Evolutionary conservation across 2,329 filamentous ascomycete genomes (phyloP).

Genomic region (Sordariomycetes sp.): DNA sequence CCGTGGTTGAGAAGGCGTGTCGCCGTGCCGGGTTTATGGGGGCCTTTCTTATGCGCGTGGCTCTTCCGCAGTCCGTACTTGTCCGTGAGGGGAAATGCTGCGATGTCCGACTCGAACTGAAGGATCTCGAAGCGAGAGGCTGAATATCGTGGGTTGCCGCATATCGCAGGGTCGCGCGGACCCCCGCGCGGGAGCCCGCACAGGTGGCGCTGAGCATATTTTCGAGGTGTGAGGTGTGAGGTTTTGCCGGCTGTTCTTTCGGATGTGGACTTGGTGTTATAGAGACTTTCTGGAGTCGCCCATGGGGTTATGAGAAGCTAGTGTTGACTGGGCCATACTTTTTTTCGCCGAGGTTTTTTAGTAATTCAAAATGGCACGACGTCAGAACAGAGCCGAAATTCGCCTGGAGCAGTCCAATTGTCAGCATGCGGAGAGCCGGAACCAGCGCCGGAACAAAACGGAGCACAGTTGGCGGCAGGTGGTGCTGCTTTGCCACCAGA

Average conservation of each 20-base stretch:
- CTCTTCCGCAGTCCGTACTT: neutral
- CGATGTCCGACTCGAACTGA: neutral
- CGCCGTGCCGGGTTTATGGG: neutral
- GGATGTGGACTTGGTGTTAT: neutral
- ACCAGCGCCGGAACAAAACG: neutral
- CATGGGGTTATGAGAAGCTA: neutral
- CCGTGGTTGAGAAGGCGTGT: conserved; percentile 26
- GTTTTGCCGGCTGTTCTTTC: neutral
- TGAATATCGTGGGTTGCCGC: neutral
- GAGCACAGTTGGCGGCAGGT: neutral
- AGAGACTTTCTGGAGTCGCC: neutral
- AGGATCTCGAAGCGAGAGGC: neutral
- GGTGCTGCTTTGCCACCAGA: neutral
- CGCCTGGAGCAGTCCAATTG: conserved; percentile 1
- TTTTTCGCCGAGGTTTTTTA: neutral
- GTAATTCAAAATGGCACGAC: neutral
- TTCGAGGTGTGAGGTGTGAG: neutral
- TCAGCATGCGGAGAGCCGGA: conserved; percentile 1
- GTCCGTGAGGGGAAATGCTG: neutral
- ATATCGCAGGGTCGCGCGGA: neutral
- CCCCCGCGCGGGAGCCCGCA: neutral
- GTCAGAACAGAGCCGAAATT: conserved; percentile 3
- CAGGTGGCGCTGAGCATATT: conserved; percentile 3
- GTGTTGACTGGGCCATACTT: neutral
- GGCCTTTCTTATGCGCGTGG: neutral